Evolutionary conservation across 495 filamentous ascomycete genomes (phyloP).

Genomic region (Xylaria scruposa): DNA sequence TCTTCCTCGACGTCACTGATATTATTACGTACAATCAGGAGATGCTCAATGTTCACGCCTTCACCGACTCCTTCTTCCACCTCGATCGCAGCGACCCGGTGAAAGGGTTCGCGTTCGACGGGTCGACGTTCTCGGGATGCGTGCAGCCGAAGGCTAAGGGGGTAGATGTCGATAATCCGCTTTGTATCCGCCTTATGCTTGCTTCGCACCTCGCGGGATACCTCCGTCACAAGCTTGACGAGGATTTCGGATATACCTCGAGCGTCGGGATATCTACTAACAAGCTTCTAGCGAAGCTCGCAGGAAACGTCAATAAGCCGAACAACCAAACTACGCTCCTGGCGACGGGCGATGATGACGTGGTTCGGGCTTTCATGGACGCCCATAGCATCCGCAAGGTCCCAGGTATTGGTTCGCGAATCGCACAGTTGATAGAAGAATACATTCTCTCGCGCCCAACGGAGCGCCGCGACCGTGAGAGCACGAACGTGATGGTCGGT

Average conservation of each 20-base stretch:
- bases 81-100: slow-evolving; percentile 78
- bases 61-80: slow-evolving; percentile 77
- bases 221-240: slow-evolving; percentile 73
- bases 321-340: slow-evolving; percentile 84
- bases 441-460: slow-evolving; percentile 59
- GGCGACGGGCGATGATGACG: slow-evolving; percentile 59
- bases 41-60: slow-evolving; percentile 69
- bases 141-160: slow-evolving; percentile 27
- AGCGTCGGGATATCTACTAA: slow-evolving; percentile 88
- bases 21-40: slow-evolving; percentile 79
- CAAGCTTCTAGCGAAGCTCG: slow-evolving; percentile 84
- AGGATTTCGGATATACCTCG: slow-evolving; percentile 81
- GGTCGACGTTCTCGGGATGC: slow-evolving; percentile 56
- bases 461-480: slow-evolving; percentile 54
- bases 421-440: slow-evolving; percentile 71
- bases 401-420: slow-evolving; percentile 83
- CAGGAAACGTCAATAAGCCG: slow-evolving; percentile 84
- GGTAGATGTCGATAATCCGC: slow-evolving; percentile 33
- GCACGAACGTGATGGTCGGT: slow-evolving; percentile 62
- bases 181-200: slow-evolving; percentile 64
- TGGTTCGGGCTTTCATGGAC: slow-evolving; percentile 72
- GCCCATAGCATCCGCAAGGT: slow-evolving; percentile 78
- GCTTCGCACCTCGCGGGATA: slow-evolving; percentile 78
- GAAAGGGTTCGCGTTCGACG: slow-evolving; percentile 79
- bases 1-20: slow-evolving; percentile 78